Evolutionary conservation across 2,329 filamentous ascomycete genomes (phyloP), one percentile per base, ranked within the genome.

Genomic region (Microdochium bolleyi): DNA sequence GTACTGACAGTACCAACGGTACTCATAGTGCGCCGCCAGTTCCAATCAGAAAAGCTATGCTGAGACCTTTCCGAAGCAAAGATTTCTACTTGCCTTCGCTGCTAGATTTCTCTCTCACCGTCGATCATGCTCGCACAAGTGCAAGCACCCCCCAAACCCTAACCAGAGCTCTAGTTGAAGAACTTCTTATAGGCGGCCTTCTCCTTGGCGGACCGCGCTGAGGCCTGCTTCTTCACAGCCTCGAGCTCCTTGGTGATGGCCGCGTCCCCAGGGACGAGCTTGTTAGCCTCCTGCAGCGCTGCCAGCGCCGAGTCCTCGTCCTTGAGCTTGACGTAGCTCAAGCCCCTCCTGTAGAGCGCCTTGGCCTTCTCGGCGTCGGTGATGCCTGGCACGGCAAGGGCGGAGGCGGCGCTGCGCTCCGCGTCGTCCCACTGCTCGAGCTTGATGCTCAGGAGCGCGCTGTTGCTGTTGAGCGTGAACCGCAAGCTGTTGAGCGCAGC

Each of bases 181-280:
- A 95, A 94, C 75, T 95, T 97, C 75, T 87, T 88, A 68, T 92
- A 95, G 5, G 86, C 87, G 61, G 88, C 89, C 81, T 92, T 95
- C 77, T 96, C 89, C 82, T 92, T 95, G 67, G 88, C 87, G 56
- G 83, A 79, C 56, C 87, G 80, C 54, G 86, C 88, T 11, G 83
- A 78, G 24, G 87, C 80, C 62, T 79, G 83, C 74, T 86, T 86
- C 81, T 92, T 95, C 51, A 94, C 84, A n/a, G 78, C 72, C 19
- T 80, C 78, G 52, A 95, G 78, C 73, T 96, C 91, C 62, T 83
- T 87, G 55, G 76, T 70, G 58, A 97, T 83, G 49, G 82, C 88
- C 0, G 79, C 82, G 68, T 97, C 92, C 19, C 76, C 78, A 1
- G 92, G 92, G 1, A 79, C 83, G 51, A 96, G 75, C 63, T 80